Base-by-base conservation (phyloP, 495 filamentous ascomycete species). In the Xylaria telfairii region DNA sequence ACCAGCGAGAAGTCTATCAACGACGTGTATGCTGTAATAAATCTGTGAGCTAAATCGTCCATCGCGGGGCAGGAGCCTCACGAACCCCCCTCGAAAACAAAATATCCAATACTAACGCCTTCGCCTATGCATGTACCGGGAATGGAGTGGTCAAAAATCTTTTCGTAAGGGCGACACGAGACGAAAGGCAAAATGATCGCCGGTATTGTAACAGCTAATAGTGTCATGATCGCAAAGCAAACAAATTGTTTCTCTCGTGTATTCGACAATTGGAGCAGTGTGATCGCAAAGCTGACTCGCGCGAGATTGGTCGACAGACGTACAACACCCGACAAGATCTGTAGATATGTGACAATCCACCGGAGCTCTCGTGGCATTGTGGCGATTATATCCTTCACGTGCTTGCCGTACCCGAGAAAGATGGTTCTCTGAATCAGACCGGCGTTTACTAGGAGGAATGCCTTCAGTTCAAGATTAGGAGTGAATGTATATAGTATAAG, bases 181-280 rank as follows among this genome's bases (percentile, higher is more conserved):
- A 47, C 65, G 6, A 68, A 68, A 26, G 65, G 65, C 7, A 68
- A 47, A 47, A 68, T 60, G 17, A 68, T n/a, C 15, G 65, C 51
- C 34, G 65, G 65, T 24, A 21, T 68, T 19, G 42, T 41, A 5
- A 68, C 54, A 26, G 19, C 26, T 12, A 41, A 17, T 12, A 68
- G 28, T 17, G 54, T 44, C 9, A 5, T 47, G 13, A 68, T 60
- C 15, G 51, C 24, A 59, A 68, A 57, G 53, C 65, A 59, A 17
- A 68, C 41, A 26, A 68, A 68, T 21, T 53, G 12, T 37, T 47
- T 59, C 65, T 68, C 51, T 6, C 39, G 8, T 44, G 15, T 13
- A 15, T 47, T 47, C 7, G 53, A 42, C 53, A 68, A 21, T 19
- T 37, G 65, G 17, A 57, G 54, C 39, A 68, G 47, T 8, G 65